phyloP scores from a whole-genome alignment of 768 basidiomycete genomes.

The Podaxis sp. region DNA sequence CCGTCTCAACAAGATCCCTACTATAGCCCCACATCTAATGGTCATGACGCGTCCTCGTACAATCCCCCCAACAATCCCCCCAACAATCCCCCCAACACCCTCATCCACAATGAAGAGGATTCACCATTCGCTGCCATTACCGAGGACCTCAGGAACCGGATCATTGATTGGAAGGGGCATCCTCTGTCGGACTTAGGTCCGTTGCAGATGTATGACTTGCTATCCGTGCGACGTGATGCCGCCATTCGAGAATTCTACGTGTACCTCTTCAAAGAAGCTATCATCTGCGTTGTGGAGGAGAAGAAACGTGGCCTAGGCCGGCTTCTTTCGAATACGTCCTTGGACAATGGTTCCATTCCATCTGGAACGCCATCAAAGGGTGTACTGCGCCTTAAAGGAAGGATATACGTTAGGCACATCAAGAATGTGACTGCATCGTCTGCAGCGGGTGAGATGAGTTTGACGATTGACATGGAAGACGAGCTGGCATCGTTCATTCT shows the following conservation, averaged over 20 bases:
- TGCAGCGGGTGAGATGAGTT: conserved; percentile 78
- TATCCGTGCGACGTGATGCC: conserved; percentile 85
- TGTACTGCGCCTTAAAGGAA: conserved; percentile 87
- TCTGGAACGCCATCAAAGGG: conserved; percentile 50
- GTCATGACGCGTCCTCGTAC: conserved; percentile 21
- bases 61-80: conserved; percentile 27
- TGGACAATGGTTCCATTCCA: conserved; percentile 48
- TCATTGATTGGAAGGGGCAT: conserved; percentile 96
- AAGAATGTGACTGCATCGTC: conserved; percentile 83
- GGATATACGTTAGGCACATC: conserved; percentile 96
- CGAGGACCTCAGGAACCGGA: conserved; percentile 84
- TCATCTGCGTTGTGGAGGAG: conserved; percentile 98
- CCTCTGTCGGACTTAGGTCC: conserved; percentile 86
- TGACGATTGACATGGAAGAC: conserved; percentile 98
- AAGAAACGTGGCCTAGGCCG: conserved; percentile 81
- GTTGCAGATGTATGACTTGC: conserved; percentile 88
- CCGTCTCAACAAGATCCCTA: conserved; percentile 28
- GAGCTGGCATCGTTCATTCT: conserved; percentile 96
- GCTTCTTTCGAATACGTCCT: conserved; percentile 65
- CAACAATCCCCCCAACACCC: conserved; percentile 27
- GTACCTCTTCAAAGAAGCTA: conserved; percentile 96
- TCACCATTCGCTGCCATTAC: conserved; percentile 83
- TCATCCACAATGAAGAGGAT: conserved; percentile 57
- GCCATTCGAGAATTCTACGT: conserved; percentile 94
- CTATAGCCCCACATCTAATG: conserved; percentile 33